Evolutionary conservation across 345 rosid genomes (phyloP), one percentile per base, ranked within the genome.

Genomic region (Arabis alpina): DNA sequence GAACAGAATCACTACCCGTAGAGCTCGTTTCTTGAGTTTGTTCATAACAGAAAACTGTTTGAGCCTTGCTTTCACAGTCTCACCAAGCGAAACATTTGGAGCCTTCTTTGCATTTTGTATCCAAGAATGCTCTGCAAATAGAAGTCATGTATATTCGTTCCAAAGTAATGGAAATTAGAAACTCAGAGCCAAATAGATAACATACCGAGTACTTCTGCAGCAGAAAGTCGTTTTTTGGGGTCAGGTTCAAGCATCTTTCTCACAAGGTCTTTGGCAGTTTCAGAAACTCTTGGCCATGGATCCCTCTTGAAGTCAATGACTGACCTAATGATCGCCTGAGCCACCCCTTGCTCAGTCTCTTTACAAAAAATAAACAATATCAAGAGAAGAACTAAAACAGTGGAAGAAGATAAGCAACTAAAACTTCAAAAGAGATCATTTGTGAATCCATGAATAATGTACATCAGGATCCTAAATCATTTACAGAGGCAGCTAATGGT

Each of bases 281-380:
- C 96, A 56, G 97, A 91, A 79, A 93, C 98, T 81, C 83, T 93
- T 50, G 97, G 97, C 98, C 98, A 93, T 8, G 97, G 98, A 47
- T 93, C 97, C 78, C 96, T 84, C 81, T 82, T 85, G 79, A 93
- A 93, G 66, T 90, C 97, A 0, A 93, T 80, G 25, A 71, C 85
- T 4, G 96, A 87, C 47, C 93, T 88, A 59, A 93, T 83, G 82
- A 93, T 91, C 51, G 97, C 97, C 68, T 87, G 88, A 44, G 96
- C 98, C 53, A 93, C 96, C 34, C 98, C 97, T 82, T 93, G 93
- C 75, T 93, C 96, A 27, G 97, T 93, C 80, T 93, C 98, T 93
- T 85, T 68, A 77, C 41, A 28, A 6, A 62, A 24, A 10, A 37
- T 2, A 73, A 40, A 65, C 47, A 64, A 24, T 8, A 40, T 54